Evolutionary conservation across 2,329 filamentous ascomycete genomes (phyloP).

Genomic region (Aspergillaceae sp.): DNA sequence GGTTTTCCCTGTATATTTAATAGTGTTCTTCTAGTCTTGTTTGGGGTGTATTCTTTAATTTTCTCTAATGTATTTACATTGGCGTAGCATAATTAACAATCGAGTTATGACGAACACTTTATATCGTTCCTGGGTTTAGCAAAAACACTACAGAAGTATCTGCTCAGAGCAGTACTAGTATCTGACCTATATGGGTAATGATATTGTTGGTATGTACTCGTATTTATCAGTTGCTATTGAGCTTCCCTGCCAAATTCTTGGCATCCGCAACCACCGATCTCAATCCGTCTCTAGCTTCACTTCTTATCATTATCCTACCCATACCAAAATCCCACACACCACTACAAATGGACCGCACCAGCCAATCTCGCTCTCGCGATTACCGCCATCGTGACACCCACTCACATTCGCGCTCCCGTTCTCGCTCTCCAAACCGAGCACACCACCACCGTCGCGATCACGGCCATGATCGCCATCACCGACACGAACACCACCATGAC

Average conservation of each 20-base stretch:
- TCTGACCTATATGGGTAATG: too few relatives aligned
- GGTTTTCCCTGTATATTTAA: background rate
- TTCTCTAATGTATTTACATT: slow-evolving; percentile 2
- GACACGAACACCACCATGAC: slow-evolving; percentile 11
- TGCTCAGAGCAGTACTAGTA: too few relatives aligned
- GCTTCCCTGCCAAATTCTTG: too few relatives aligned
- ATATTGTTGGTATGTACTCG: too few relatives aligned
- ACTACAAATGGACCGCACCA: slow-evolving; percentile 12
- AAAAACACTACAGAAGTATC: too few relatives aligned
- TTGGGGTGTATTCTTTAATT: slow-evolving; percentile 3
- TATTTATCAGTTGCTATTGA: too few relatives aligned
- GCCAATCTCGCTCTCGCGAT: slow-evolving; percentile 5
- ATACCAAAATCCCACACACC: too few relatives aligned
- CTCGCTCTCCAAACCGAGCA: slow-evolving; percentile 28
- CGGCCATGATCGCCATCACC: slow-evolving; percentile 23
- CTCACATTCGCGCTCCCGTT: slow-evolving; percentile 22
- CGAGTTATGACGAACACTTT: background rate
- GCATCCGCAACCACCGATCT: too few relatives aligned
- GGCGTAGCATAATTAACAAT: background rate
- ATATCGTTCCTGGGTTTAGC: background rate
- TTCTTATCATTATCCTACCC: too few relatives aligned
- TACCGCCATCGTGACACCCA: slow-evolving; percentile 13
- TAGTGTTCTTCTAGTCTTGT: background rate
- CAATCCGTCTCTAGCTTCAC: too few relatives aligned
- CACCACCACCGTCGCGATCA: slow-evolving; percentile 21